A percentile compares a stretch with the other conserved stretches of the same genome.
Evolutionary conservation across 805 yeast genomes (phyloP).

Genomic region (Candida jianshihensis): DNA sequence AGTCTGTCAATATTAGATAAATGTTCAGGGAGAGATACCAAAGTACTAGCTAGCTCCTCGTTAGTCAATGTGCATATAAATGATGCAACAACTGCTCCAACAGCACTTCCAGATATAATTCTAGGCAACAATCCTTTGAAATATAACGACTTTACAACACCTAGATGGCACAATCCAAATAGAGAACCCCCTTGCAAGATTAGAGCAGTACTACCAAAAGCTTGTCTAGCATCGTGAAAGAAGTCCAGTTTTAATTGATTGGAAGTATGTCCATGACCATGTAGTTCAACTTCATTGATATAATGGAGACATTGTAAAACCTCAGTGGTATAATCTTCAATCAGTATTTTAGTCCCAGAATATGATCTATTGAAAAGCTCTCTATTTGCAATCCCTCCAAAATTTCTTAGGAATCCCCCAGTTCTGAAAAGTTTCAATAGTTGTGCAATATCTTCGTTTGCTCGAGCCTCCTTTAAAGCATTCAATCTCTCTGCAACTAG

Average conservation of each 20-base stretch:
- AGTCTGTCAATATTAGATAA: slow-evolving; percentile 34
- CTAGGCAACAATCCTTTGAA: slow-evolving; percentile 71
- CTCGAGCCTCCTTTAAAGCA: slow-evolving; percentile 54
- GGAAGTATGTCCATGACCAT: slow-evolving; percentile 26
- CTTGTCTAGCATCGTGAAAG: slow-evolving; percentile 79
- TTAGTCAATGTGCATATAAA: slow-evolving; percentile 70
- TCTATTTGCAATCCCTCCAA: slow-evolving; percentile 83
- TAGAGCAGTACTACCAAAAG: slow-evolving; percentile 86
- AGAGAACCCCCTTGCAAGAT: slow-evolving; percentile 92
- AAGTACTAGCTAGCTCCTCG: slow-evolving; percentile 45
- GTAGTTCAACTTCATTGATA: slow-evolving; percentile 32
- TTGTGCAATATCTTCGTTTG: slow-evolving; percentile 42
- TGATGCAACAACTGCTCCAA: slow-evolving; percentile 90
- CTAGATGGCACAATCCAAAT: slow-evolving; percentile 90
- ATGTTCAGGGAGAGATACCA: slow-evolving; percentile 34
- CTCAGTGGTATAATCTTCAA: slow-evolving; percentile 80
- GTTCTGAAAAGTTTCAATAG: slow-evolving; percentile 63
- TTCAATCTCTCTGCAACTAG: slow-evolving; percentile 71
- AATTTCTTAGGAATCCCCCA: slow-evolving; percentile 78
- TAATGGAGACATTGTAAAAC: slow-evolving; percentile 62
- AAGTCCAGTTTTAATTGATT: slow-evolving; percentile 60
- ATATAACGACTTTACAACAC: slow-evolving; percentile 82
- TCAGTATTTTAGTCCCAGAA: slow-evolving; percentile 81
- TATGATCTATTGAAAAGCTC: slow-evolving; percentile 74
- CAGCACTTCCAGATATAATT: slow-evolving; percentile 85